Evolutionary conservation across 2,329 filamentous ascomycete species (phyloP), one percentile per base, ranked within the genome.

Genomic region (Aspergillus vadensis): DNA sequence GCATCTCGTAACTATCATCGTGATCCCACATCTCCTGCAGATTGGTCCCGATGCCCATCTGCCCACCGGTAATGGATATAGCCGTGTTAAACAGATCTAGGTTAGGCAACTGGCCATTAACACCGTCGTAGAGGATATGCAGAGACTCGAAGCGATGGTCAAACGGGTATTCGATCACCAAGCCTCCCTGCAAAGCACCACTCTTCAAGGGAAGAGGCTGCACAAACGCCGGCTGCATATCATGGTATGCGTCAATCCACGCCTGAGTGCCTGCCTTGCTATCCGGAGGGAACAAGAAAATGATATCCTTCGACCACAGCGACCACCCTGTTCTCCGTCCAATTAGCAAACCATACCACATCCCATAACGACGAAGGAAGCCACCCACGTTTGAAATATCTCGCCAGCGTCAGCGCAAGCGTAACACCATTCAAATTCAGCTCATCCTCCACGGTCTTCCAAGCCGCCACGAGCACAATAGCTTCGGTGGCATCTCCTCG

Each of bases 251-350:
- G 72, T 97, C 93, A 8, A 97, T 91, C 95, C 95, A 99, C 23
- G 95, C 95, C 74, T 98, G 93, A 0, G 92, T 91, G 0, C 94
- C 95, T 10, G 91, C 90, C 61, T 88, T 90, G 75, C 92, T 96
- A 77, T 99, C 95, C 0, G 91, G 89, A 0, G 95, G 88, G 50
- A 99, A 85, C 5, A 99, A 79, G 68, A 99, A 87, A 60, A 99
- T 94, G 67, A 99, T 97, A 75, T 99, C 95, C 77, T 99, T 99
- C 61, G 93, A 97, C 95, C 95, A 99, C 27, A 99, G 83, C 56
- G 92, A 97, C 95, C 95, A 99, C 68, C 90, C 86, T 88, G 53
- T 30, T 38, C 59, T 27, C 17, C 54, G 47, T 8, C 4, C 27
- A 9, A 30, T 75, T 36, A 72, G 65, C 54, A 59, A 58, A 38